Evolutionary conservation across 1,284 basidiomycete genomes (phyloP).

Genomic region (Tetrapyrgos nigripes): DNA sequence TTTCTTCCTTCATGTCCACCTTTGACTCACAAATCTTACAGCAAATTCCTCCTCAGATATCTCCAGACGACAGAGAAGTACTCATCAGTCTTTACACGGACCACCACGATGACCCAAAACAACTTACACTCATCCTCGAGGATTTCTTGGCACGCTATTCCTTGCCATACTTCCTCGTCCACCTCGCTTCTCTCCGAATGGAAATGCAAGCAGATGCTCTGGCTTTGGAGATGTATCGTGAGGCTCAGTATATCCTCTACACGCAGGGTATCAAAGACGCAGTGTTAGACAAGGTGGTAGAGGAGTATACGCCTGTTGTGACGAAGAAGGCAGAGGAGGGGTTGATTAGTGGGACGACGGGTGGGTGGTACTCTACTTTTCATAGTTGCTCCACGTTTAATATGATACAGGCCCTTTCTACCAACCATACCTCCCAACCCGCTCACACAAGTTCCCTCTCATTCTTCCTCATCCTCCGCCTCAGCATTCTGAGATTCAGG

Average conservation of each 20-base stretch:
- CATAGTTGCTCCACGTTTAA: background rate
- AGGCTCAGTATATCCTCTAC: background rate
- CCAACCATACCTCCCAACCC: background rate
- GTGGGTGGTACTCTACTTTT: background rate
- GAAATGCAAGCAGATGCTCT: background rate
- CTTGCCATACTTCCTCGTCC: background rate
- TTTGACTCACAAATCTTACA: background rate
- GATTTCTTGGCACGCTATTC: background rate
- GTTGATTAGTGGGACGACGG: background rate
- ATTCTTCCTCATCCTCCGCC: background rate
- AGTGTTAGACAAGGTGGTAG: background rate
- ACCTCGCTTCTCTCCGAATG: background rate
- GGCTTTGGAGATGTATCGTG: background rate
- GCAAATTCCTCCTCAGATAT: background rate
- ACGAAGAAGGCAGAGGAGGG: background rate
- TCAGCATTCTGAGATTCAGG: background rate
- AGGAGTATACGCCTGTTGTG: background rate
- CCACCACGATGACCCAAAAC: background rate
- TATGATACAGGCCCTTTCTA: background rate
- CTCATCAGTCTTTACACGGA: background rate
- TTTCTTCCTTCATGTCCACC: background rate
- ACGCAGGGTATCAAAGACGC: background rate
- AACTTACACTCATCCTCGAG: background rate
- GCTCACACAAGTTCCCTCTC: background rate
- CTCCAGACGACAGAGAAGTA: background rate